Conservation (phyloP, 805 yeast genomes). For the Candida chilensis region DNA sequence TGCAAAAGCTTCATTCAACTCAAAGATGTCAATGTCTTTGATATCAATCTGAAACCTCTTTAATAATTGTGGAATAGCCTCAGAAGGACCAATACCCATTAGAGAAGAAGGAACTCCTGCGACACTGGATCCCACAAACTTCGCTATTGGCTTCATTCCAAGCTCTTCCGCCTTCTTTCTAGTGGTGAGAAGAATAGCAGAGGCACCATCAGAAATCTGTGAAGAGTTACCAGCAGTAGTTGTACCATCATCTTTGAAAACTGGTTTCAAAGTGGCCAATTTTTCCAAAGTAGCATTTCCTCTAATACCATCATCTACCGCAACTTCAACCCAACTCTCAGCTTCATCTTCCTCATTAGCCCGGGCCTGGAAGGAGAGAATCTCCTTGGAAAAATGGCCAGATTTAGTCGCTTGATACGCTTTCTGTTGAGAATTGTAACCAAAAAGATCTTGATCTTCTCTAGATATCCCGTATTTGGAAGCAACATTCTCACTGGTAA, state of each 20-base stretch:
- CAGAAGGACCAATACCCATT: slow-evolving; percentile 26
- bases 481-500: slow-evolving; percentile 17
- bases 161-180: slow-evolving; percentile 20
- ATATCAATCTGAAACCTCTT: slow-evolving; percentile 12
- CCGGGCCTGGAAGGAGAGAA: slow-evolving; percentile 9
- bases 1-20: slow-evolving; percentile 27
- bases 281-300: slow-evolving; percentile 13
- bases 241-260: slow-evolving; percentile 13
- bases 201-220: slow-evolving; percentile 25
- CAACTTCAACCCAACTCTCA: slow-evolving; percentile 4
- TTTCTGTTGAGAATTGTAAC: slow-evolving; percentile 12
- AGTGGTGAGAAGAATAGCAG: slow-evolving; percentile 21
- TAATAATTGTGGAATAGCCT: slow-evolving; percentile 14
- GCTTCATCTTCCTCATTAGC: slow-evolving; percentile 5
- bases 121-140: slow-evolving; percentile 17
- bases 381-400: slow-evolving; percentile 14
- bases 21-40: slow-evolving; percentile 18
- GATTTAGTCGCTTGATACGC: slow-evolving; percentile 12
- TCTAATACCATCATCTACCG: slow-evolving; percentile 21
- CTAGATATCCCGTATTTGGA: slow-evolving; percentile 12
- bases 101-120: slow-evolving; percentile 22
- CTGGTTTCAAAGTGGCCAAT: slow-evolving; percentile 17
- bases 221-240: slow-evolving; percentile 28
- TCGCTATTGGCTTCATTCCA: slow-evolving; percentile 19
- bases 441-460: slow-evolving; percentile 15